phyloP scores from a whole-genome alignment of 202 grass and related monocot species.

The Eragrostis tef region DNA sequence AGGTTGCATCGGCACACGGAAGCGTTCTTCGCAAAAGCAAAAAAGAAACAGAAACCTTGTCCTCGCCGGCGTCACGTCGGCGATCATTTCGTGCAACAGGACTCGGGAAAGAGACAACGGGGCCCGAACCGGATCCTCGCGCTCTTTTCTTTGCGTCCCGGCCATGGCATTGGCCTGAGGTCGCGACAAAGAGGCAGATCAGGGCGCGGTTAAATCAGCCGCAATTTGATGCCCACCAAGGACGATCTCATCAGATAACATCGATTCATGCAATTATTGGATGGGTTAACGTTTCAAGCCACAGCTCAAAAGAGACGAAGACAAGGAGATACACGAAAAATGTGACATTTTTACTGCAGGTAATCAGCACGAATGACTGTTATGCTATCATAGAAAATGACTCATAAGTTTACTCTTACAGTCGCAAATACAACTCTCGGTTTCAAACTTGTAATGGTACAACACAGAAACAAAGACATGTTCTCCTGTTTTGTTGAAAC shows the following conservation, averaged over 20 bases:
- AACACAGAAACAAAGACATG: not conserved
- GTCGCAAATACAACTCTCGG: not conserved
- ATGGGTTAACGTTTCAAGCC: slow-evolving; percentile 16
- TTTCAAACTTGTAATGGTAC: slow-evolving; percentile 38
- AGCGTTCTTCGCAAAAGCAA: slow-evolving; percentile 21
- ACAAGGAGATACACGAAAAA: not conserved
- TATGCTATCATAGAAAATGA: not conserved
- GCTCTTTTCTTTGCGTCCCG: not conserved
- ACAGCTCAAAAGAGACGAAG: slow-evolving; percentile 5
- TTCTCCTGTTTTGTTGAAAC: not conserved
- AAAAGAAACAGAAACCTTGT: slow-evolving; percentile 48
- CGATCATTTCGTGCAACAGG: slow-evolving; percentile 24
- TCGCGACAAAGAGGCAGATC: slow-evolving; percentile 43
- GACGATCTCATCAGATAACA: slow-evolving; percentile 9
- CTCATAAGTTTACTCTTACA: slow-evolving; percentile 10
- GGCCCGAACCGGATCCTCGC: slow-evolving; percentile 8
- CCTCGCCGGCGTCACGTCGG: slow-evolving; percentile 52
- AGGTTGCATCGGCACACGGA: slow-evolving; percentile 16
- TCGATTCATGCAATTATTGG: slow-evolving; percentile 16
- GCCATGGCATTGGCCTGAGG: slow-evolving; percentile 6
- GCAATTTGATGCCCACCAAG: slow-evolving; percentile 35
- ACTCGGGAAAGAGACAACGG: slow-evolving; percentile 22
- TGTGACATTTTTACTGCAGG: not conserved
- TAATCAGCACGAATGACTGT: not conserved
- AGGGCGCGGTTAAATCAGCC: slow-evolving; percentile 16